phyloP scores from a whole-genome alignment of 495 filamentous ascomycete species.

The Pseudevernia furfuracea region DNA sequence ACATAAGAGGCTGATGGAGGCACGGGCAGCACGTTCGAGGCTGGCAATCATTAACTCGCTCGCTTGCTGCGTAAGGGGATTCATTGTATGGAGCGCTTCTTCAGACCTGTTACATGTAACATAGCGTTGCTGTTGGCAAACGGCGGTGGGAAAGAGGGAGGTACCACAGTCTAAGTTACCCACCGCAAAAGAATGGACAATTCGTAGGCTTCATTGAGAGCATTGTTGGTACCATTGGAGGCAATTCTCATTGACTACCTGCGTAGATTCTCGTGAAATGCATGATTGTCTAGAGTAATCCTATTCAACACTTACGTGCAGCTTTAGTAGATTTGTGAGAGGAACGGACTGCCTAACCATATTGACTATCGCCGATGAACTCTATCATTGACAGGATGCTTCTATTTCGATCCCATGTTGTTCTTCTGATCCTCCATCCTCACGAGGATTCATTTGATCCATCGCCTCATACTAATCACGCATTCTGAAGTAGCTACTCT shows the following conservation, averaged over 20 bases:
- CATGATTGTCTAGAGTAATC: background rate
- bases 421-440: background rate
- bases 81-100: slow-evolving; percentile 3
- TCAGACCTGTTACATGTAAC: background rate
- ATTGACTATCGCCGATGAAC: background rate
- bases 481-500: background rate
- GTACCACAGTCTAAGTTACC: background rate
- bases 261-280: background rate
- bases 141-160: background rate
- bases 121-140: background rate
- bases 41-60: background rate
- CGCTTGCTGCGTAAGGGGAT: background rate
- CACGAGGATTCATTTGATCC: background rate
- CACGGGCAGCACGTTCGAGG: background rate
- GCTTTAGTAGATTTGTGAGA: background rate
- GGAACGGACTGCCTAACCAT: background rate
- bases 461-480: background rate
- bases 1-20: background rate
- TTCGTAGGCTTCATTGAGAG: background rate
- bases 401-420: background rate
- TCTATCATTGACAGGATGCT: background rate
- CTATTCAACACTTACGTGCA: background rate
- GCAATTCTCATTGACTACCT: background rate
- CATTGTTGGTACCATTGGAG: background rate
- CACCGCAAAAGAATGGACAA: background rate